Evolutionary conservation across 345 rosid species (phyloP).

Genomic region (Gynandropsis gynandra): DNA sequence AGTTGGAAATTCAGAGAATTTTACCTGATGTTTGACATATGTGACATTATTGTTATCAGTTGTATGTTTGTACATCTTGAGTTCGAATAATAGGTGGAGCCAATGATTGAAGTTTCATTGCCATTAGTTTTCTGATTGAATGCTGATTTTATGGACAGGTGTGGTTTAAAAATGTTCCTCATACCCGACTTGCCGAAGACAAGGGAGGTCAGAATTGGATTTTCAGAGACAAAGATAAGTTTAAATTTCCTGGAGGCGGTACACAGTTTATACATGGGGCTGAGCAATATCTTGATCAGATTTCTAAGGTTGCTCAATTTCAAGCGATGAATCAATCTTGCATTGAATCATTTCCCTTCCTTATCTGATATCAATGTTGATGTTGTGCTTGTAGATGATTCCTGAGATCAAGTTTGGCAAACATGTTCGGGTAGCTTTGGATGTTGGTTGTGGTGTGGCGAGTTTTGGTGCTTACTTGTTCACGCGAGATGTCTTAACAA

Average conservation of each 20-base stretch:
- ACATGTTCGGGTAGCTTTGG: constrained; percentile 65
- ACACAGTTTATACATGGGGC: constrained; percentile 98
- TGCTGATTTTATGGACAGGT: constrained; percentile 46
- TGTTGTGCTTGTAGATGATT: constrained; percentile 60
- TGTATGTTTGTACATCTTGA: too few species aligned
- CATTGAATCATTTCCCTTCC: neutral
- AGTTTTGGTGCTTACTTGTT: constrained; percentile 96
- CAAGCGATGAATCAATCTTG: neutral
- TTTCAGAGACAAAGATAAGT: constrained; percentile 58
- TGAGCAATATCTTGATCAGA: constrained; percentile 80
- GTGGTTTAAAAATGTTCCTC: constrained; percentile 90
- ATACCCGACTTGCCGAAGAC: constrained; percentile 79
- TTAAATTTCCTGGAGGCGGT: constrained; percentile 96
- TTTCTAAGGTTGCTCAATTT: constrained; percentile 48
- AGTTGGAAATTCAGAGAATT: neutral
- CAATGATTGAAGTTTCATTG: too few species aligned
- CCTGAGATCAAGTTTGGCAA: constrained; percentile 73
- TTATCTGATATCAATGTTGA: constrained; percentile 16
- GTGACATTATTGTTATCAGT: neutral
- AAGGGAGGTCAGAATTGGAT: constrained; percentile 99
- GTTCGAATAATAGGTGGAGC: too few species aligned
- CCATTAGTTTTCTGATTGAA: too few species aligned
- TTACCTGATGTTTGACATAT: neutral
- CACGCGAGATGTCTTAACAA: constrained; percentile 59
- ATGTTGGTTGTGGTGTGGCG: constrained; percentile 98